Evolutionary conservation across 106 monocot species (phyloP), one percentile per base, ranked within the genome.

Genomic region (Cymbidium sinense): DNA sequence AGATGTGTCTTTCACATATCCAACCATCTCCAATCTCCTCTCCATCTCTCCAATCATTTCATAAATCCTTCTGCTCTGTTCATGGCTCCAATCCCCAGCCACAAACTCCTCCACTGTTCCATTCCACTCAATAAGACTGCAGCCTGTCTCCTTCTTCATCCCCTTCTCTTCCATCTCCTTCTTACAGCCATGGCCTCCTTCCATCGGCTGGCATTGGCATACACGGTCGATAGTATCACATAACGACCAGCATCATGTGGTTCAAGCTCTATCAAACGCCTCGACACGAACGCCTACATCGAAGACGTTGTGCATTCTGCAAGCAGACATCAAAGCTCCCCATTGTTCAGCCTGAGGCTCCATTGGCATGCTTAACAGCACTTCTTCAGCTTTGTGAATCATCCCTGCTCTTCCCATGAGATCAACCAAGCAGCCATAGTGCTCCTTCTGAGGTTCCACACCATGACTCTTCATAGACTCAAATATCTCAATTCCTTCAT

Each of bases 361-460:
- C 83, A 90, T 86, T 20, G 92, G 93, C 95, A 93, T 93, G 9
- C 28, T n/a, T 5, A 82, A 77, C 70, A 95, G 50, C 36, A 95
- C 61, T 17, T 86, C 65, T 39, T 92, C 90, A 0, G 92, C 95
- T 77, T 87, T 92, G 25, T 81, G 55, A 76, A 92, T 69, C 52
- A 47, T 70, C 21, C 92, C 95, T 0, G 88, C 86, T 51, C 90
- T 76, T 20, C 89, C 88, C 64, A 90, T 75, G 11, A 96, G 79
- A 77, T 96, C 89, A 2, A 81, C 88, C 83, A 96, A 28, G 75
- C 93, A 96, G 2, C 89, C 91, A 77, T 86, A 96, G 61, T 96
- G 93, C 75, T 93, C 89, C 69, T 81, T 81, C 37, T 76, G 81
- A 27, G 84, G 80, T 27, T 85, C 81, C 21, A 93, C 7, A 11